Percentiles rank a stretch among this genome's conserved stretches.
phyloP scores from a whole-genome alignment of 176 grass and related monocot species.

The Juncus inflexus region DNA sequence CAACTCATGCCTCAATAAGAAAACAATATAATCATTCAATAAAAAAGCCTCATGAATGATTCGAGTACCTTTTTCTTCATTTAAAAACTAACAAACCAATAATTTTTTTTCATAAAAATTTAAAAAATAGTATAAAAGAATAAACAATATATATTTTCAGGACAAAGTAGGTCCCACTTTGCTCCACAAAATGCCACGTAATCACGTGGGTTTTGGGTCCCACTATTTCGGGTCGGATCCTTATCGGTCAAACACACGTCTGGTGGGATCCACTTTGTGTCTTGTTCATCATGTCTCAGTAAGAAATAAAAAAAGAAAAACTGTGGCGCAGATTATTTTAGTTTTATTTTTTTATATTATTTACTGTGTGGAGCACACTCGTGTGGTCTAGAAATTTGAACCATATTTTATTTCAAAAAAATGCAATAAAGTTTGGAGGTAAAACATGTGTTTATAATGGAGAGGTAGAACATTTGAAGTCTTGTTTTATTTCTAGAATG shows the following conservation, averaged over 20 bases:
- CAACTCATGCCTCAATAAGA: constrained; percentile 5
- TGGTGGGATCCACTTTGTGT: neutral
- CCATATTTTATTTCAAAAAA: too few species aligned
- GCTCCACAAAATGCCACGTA: constrained; percentile 11
- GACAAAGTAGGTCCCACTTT: neutral
- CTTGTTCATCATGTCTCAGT: neutral
- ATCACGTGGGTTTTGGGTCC: constrained; percentile 2
- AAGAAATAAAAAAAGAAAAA: neutral
- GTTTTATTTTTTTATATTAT: neutral
- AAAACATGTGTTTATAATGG: too few species aligned
- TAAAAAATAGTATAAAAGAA: too few species aligned
- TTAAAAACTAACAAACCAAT: too few species aligned
- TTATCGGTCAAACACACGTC: neutral
- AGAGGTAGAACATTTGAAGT: too few species aligned
- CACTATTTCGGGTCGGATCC: neutral
- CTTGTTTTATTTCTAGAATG: too few species aligned
- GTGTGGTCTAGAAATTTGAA: neutral
- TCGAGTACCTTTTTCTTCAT: neutral
- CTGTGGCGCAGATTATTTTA: neutral
- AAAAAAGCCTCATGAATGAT: neutral
- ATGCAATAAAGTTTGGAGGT: too few species aligned
- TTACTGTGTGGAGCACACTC: neutral
- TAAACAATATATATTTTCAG: too few species aligned
- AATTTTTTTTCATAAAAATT: too few species aligned
- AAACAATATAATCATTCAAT: neutral